Evolutionary conservation across 306 rosid species (phyloP), one percentile per base, ranked within the genome.

Genomic region (Cicer yamashitae): DNA sequence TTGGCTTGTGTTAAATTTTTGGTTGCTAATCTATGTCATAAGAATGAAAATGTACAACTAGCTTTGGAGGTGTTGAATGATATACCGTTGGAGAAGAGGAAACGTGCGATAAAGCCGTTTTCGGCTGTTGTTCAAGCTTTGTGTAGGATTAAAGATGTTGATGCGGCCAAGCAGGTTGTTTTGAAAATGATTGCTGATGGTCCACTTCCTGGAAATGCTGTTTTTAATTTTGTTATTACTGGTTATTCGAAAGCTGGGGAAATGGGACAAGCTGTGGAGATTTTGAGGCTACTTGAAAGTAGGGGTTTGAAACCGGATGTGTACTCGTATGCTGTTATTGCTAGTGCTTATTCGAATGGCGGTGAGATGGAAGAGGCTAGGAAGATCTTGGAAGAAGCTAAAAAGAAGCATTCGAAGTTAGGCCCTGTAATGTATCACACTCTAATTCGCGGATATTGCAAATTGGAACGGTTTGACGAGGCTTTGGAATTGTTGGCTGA

Each of bases 241-340:
- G 90, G 82, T 4, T 88, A 78, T 77, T 79, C 89, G 2, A 86
- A 88, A 80, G 84, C 72, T 7, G 93, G 94, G 14, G 90, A 90
- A 48, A 73, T 87, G 79, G 84, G 48, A 54, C 87, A 86, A 74
- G 96, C 96, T 54, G 20, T 87, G 71, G 86, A 88, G 66, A 81
- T 87, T 76, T 51, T 87, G 82, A 86, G 75, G 79, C 74, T 88
- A 53, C 89, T 90, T 96, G 88, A 87, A 72, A 82, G 77, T 67
- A 88, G 98, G 76, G 98, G 98, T 10, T 85, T 94, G 80, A 91
- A 86, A 67, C 96, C 96, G 1, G 97, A 90, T 87, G 87, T 91
- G 18, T 91, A 83, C 63, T 59, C 96, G 2, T 90, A 94, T 79
- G 83, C 94, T 38, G 91, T 88, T 56, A 58, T 94, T 64, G 85